These are phyloP conservation scores for Pinguiococcus pyrenoidosus DNA, from an alignment of 108 stramenopile genomes.

Conservation along the genomic window DNA sequence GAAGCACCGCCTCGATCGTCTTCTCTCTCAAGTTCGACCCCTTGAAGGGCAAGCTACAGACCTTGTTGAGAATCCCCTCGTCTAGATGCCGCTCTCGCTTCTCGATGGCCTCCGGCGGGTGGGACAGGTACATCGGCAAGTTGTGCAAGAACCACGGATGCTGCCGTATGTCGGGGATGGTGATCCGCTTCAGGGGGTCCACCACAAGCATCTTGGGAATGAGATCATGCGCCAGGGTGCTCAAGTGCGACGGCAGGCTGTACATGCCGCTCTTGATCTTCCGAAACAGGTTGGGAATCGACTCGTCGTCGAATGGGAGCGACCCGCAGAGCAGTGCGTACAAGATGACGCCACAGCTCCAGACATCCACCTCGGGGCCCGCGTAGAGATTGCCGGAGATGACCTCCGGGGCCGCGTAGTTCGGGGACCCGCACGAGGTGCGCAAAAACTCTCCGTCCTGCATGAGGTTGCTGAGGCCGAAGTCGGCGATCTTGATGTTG, in stretches of 20 bases:
- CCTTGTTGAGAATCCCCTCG: slow-evolving; percentile 2
- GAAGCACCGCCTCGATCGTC: slow-evolving; percentile 21
- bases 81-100: slow-evolving; percentile 62
- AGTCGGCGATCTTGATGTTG: slow-evolving; percentile 99
- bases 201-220: slow-evolving; percentile 97
- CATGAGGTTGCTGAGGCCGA: slow-evolving; percentile 95
- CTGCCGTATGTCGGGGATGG: slow-evolving; percentile 84
- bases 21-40: slow-evolving; percentile 15
- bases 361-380: slow-evolving; percentile 96
- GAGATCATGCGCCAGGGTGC: slow-evolving; percentile 77
- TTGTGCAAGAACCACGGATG: slow-evolving; percentile 97
- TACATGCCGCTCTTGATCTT: slow-evolving; percentile 99
- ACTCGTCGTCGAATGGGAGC: slow-evolving; percentile 97
- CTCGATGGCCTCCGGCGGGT: slow-evolving; percentile 80
- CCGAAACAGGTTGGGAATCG: slow-evolving; percentile 94
- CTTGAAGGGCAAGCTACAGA: slow-evolving; percentile 23
- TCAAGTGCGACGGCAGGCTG: slow-evolving; percentile 80
- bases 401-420: slow-evolving; percentile 98
- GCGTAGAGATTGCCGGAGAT: slow-evolving; percentile 94
- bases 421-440: slow-evolving; percentile 85
- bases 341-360: slow-evolving; percentile 96
- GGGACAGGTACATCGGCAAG: slow-evolving; percentile 85
- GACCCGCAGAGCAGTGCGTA: slow-evolving; percentile 97
- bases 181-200: slow-evolving; percentile 98
- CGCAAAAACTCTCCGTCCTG: slow-evolving; percentile 94